Evolutionary conservation across 1,284 basidiomycete genomes (phyloP).

Genomic region (Ustilago hordei): DNA sequence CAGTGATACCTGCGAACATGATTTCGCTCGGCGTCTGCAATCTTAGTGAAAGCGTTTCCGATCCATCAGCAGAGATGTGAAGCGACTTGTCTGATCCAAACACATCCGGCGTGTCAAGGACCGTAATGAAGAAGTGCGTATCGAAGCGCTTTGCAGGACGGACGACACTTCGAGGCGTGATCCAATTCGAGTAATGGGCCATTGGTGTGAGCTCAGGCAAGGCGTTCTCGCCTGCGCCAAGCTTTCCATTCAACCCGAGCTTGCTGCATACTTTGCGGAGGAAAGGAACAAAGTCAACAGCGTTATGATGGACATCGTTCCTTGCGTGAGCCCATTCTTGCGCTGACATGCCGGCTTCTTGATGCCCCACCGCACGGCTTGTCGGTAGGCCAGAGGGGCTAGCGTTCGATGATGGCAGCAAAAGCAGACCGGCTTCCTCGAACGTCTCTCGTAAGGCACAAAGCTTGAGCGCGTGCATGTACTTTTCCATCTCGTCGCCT

Average conservation of each 20-base stretch:
- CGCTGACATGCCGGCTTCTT: conserved; percentile 53
- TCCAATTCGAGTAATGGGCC: conserved; percentile 61
- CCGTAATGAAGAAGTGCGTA: conserved; percentile 64
- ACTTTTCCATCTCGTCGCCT: conserved; percentile 22
- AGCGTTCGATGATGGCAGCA: conserved; percentile 42
- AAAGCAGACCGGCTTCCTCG: conserved; percentile 62
- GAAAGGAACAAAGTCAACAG: conserved; percentile 55
- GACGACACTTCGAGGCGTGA: conserved; percentile 60
- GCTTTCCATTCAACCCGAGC: conserved; percentile 18
- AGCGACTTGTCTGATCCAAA: conserved; percentile 44
- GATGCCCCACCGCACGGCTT: conserved; percentile 57
- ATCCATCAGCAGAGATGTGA: conserved; percentile 55
- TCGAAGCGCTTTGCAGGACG: conserved; percentile 64
- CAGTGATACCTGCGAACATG: conserved; percentile 52
- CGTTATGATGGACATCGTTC: conserved; percentile 62
- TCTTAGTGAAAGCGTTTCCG: conserved; percentile 55
- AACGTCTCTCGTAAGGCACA: conserved; percentile 64
- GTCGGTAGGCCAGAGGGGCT: conserved; percentile 32
- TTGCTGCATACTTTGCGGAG: conserved; percentile 40
- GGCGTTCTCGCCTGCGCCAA: conserved; percentile 12
- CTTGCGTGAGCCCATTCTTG: conserved; percentile 56
- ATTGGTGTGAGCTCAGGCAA: conserved; percentile 49
- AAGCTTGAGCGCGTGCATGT: conserved; percentile 54
- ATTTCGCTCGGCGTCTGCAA: conserved; percentile 50
- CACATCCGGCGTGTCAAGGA: conserved; percentile 51